Base-by-base conservation (phyloP, 306 rosid genomes). In the Benincasa hispida region DNA sequence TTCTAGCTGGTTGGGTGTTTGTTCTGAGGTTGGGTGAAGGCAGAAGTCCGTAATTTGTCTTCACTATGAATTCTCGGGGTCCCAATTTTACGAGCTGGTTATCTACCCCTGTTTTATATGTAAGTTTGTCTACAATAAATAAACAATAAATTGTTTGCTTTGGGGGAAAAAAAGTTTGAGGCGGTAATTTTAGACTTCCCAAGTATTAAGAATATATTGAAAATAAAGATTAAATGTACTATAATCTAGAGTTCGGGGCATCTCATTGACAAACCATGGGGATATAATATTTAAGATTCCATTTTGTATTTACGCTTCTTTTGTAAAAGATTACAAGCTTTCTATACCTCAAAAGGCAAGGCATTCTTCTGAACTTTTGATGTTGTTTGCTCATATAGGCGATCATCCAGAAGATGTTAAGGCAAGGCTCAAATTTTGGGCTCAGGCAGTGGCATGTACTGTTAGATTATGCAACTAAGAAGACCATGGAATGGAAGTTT, bases 351-450 rank as follows among this genome's bases (percentile, higher is more conserved):
- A 32, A 37, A 42, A 42, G 51, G 3, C 5, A 37, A 22, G 19
- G 0, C 19, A 6, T 67, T 45, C 54, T 67, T 67, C 22, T 69
- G 10, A 69, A 69, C 9, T 69, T 42, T 37, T 66, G 51, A 25
- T 10, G 18, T 4, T 69, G 32, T 67, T 67, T 67, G 47, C 19
- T 80, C 63, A 65, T 75, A 54, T 81, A 91, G 98, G 98, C 78
- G 98, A 93, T 35, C 90, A 85, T 84, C 98, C 98, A 0, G 92
- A 91, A 77, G 98, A 93, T 83, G 98, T 93, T 8, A 93, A 93
- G 48, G 98, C 96, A 2, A 88, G 98, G 86, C 95, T 93, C 82
- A 93, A 91, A 74, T 93, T 67, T 74, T 93, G 97, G 98, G 98
- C 98, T 0, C 97, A 93, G 75, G 91, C 97, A 58, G 98, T 93